Conservation (phyloP, 768 basidiomycete species). For the Lentinula raphanica region DNA sequence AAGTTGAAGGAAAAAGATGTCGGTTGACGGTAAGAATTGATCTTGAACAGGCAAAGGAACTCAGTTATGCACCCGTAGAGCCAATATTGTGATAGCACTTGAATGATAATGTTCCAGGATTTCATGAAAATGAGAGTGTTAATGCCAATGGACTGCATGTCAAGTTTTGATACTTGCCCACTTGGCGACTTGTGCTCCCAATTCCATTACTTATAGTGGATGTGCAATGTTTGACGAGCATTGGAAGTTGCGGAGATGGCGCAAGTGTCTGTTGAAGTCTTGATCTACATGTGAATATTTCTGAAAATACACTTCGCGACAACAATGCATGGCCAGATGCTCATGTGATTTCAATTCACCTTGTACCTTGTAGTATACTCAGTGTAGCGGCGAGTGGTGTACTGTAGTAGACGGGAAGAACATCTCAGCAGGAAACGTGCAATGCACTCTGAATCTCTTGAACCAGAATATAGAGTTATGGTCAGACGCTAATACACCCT, state of each 20-base stretch:
- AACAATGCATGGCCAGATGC: not conserved
- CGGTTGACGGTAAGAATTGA: not conserved
- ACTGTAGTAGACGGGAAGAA: constrained; percentile 8
- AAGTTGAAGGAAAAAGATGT: not conserved
- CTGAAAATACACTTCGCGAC: not conserved
- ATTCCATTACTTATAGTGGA: not conserved
- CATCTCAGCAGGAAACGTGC: not conserved
- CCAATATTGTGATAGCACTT: not conserved
- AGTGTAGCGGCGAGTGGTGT: not conserved
- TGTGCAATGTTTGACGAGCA: not conserved
- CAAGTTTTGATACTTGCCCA: not conserved
- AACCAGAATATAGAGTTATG: not conserved
- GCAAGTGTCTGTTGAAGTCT: not conserved
- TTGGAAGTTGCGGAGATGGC: not conserved
- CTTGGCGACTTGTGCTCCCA: not conserved
- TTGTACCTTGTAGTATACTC: too few species aligned
- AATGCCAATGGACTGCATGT: not conserved
- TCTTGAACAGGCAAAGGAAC: not conserved
- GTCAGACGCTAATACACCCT: not conserved
- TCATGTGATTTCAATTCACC: not conserved
- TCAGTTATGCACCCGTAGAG: not conserved
- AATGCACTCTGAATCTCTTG: not conserved
- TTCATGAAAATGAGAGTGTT: not conserved
- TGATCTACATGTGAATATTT: not conserved
- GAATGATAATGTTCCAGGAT: not conserved